A percentile compares a stretch with the other conserved stretches of the same genome.
phyloP scores from a whole-genome alignment of 305 asterid genomes.

The Petunia hybrid region DNA sequence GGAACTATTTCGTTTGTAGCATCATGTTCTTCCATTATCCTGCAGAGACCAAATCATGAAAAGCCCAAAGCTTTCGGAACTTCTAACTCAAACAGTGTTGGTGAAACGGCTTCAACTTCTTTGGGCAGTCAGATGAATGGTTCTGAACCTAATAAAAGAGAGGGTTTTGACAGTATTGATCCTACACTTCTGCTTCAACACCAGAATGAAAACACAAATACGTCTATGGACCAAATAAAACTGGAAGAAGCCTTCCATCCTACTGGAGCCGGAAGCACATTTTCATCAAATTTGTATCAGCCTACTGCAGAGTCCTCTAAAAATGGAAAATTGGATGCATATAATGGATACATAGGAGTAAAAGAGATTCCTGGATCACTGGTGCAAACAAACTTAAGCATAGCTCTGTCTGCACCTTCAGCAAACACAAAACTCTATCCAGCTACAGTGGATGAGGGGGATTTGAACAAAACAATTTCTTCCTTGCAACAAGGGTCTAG shows the following conservation, averaged over 20 bases:
- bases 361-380: constrained; percentile 48
- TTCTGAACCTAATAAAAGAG: constrained; percentile 49
- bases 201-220: constrained; percentile 43
- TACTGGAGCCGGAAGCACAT: constrained; percentile 53
- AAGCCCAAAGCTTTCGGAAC: constrained; percentile 39
- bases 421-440: constrained; percentile 50
- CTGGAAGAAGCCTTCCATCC: constrained; percentile 51
- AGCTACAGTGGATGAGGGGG: constrained; percentile 59
- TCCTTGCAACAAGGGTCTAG: constrained; percentile 64
- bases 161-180: constrained; percentile 47
- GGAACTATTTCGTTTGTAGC: not conserved
- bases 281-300: constrained; percentile 47
- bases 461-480: constrained; percentile 49
- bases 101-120: constrained; percentile 38
- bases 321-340: constrained; percentile 38
- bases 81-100: constrained; percentile 31
- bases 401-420: constrained; percentile 62
- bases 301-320: constrained; percentile 49
- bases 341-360: constrained; percentile 46
- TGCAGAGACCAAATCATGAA: constrained; percentile 41
- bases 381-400: constrained; percentile 81
- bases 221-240: constrained; percentile 48
- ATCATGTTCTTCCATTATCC: constrained; percentile 17
- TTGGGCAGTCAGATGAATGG: constrained; percentile 40
- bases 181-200: constrained; percentile 44